Conservation (phyloP, 2,329 filamentous ascomycete genomes). For the Sarocladiaceae sp. region DNA sequence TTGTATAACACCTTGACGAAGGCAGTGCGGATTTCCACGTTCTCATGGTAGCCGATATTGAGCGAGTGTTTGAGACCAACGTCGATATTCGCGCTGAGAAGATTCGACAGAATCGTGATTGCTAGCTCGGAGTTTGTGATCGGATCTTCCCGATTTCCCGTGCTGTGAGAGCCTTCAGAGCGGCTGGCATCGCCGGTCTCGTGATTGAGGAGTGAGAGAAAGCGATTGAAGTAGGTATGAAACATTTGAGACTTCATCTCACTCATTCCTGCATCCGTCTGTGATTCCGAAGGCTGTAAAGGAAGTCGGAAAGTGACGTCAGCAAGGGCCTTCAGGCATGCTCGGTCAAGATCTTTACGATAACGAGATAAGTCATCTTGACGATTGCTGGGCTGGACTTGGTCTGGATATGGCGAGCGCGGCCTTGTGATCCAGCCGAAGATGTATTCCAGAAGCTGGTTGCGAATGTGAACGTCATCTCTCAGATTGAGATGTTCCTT, state of each 20-base stretch:
- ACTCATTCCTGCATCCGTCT: slow-evolving; percentile 59
- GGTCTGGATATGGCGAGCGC: slow-evolving; percentile 42
- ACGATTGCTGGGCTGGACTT: slow-evolving; percentile 32
- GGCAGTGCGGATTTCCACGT: slow-evolving; percentile 61
- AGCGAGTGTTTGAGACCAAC: slow-evolving; percentile 65
- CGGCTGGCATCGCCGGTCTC: slow-evolving; percentile 39
- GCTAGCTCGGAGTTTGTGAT: slow-evolving; percentile 54
- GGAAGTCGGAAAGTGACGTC: slow-evolving; percentile 61
- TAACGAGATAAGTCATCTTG: slow-evolving; percentile 52
- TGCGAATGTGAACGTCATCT: slow-evolving; percentile 62
- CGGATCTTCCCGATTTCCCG: slow-evolving; percentile 43
- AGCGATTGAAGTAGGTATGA: slow-evolving; percentile 64
- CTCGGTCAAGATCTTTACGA: slow-evolving; percentile 60
- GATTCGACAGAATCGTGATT: slow-evolving; percentile 62
- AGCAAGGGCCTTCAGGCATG: slow-evolving; percentile 58
- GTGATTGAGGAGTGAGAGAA: slow-evolving; percentile 58
- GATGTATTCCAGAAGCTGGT: slow-evolving; percentile 61
- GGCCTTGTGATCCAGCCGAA: slow-evolving; percentile 63
- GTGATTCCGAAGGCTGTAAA: slow-evolving; percentile 58
- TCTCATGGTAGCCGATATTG: slow-evolving; percentile 65
- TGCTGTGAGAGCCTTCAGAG: slow-evolving; percentile 22
- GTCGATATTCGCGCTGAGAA: slow-evolving; percentile 65
- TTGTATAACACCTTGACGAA: slow-evolving; percentile 66
- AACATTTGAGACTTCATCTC: slow-evolving; percentile 68
- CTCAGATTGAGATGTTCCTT: slow-evolving; percentile 63